These are phyloP conservation scores for Tulasnella sp. DNA, from an alignment of 768 basidiomycete genomes.

Conservation along the genomic window DNA sequence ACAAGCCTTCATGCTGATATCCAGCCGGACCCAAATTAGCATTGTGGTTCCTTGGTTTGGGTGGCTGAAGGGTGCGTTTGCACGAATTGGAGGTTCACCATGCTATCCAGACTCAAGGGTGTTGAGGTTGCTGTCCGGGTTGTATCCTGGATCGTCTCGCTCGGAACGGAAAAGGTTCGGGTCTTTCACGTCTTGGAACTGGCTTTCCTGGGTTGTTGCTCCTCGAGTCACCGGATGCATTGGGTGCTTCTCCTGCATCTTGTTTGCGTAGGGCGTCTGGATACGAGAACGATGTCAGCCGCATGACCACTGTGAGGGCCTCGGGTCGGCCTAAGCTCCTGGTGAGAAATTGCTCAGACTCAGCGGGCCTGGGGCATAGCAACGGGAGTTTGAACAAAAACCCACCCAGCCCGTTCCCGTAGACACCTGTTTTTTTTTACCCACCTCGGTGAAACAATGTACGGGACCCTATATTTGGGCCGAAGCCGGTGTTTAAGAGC, in stretches of 20 bases:
- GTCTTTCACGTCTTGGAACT: not conserved
- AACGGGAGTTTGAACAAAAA: too few relatives aligned
- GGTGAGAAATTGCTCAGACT: too few relatives aligned
- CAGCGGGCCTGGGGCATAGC: too few relatives aligned
- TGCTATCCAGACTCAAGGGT: not conserved
- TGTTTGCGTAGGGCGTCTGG: not conserved
- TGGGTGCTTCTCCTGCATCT: not conserved
- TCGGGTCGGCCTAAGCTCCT: too few relatives aligned
- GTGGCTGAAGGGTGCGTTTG: not conserved
- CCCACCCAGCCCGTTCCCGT: too few relatives aligned
- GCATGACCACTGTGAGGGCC: too few relatives aligned
- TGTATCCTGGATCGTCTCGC: not conserved
- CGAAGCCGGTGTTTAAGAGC: too few relatives aligned
- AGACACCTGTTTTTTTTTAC: too few relatives aligned
- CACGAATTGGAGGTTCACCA: not conserved
- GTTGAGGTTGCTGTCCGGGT: not conserved
- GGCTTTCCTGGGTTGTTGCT: not conserved
- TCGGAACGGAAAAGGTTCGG: not conserved
- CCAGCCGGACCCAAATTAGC: not conserved
- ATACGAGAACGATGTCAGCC: not conserved
- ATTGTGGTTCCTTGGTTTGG: not conserved
- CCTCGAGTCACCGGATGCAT: not conserved
- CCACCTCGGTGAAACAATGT: too few relatives aligned
- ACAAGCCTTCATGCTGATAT: not conserved
- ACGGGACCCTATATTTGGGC: too few relatives aligned